Percentiles rank a stretch among this genome's conserved stretches.
Conservation (phyloP, 176 grass and related monocot genomes). For the Carex cristatella region DNA sequence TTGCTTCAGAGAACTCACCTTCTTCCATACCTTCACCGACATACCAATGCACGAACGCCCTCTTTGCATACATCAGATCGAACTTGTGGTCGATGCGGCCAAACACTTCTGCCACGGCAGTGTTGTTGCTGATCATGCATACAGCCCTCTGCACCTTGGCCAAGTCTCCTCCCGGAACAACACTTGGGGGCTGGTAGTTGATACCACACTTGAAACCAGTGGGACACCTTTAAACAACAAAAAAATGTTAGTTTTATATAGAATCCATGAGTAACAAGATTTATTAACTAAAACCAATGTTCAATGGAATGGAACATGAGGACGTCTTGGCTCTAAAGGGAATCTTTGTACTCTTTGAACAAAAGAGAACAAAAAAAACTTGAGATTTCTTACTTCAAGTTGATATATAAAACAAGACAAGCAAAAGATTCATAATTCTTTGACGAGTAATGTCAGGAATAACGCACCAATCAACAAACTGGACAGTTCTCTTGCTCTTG, state of each 20-base stretch:
- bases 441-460: not conserved
- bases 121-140: conserved; percentile 33
- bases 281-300: not conserved
- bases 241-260: not conserved
- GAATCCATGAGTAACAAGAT: not conserved
- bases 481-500: conserved; percentile 27
- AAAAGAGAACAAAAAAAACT: not conserved
- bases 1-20: conserved; percentile 24
- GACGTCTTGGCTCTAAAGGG: not conserved
- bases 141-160: conserved; percentile 29
- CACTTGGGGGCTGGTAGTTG: conserved; percentile 29
- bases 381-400: not conserved
- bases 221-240: conserved; percentile 12
- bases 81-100: conserved; percentile 25
- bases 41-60: conserved; percentile 26
- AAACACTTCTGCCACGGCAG: conserved; percentile 18
- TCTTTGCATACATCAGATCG: conserved; percentile 23
- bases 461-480: conserved; percentile 23
- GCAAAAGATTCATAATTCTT: not conserved
- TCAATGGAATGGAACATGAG: not conserved
- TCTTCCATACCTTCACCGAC: conserved; percentile 26
- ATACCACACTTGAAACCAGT: conserved; percentile 29
- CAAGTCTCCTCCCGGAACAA: conserved; percentile 23
- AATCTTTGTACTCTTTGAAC: not conserved
- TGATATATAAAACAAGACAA: not conserved